Base-by-base conservation (phyloP, 352 stramenopile species). In the Phytophthora pini region DNA sequence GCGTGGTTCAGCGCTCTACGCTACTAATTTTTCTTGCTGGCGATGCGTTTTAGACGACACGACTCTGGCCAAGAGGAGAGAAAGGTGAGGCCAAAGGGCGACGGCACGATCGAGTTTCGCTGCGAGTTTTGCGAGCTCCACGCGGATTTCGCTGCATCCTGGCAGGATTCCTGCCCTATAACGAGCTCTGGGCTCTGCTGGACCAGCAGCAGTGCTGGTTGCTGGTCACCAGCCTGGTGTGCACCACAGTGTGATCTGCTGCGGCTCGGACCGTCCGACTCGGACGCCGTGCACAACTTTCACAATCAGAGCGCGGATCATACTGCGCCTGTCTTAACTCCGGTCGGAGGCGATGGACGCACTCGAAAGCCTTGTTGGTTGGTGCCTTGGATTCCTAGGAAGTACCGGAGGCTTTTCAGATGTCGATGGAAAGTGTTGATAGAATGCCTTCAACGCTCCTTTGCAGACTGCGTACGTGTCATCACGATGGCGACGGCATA, bases 231-330 rank as follows among this genome's bases (percentile, higher is more conserved):
- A 20, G 17, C 17, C 0, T 20, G 17, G 17, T 20, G 31, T 56
- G 29, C 29, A 34, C 29, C 29, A 34, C 29, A 45, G 20, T 34
- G 29, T 39, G 53, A 61, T 61, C 53, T 61, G 53, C 27, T 50
- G 27, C 29, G 12, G 12, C 36, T 11, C 11, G 15, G 12, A 26
- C 38, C 17, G 17, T 20, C 17, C 17, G 17, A 20, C 17, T 20
- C 17, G 17, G 17, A 20, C 17, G 27, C 27, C 36, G 50, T 27
- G 40, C 52, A 43, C 17, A 56, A 20, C 32, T 15, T 27, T 36
- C 36, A 34, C 50, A 31, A 50, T 50, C 44, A 36, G 17, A 50
- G 44, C 44, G 26, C 24, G 50, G 5, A 39, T 56, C 32, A 31
- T 45, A 31, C 31, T 43, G 32, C 11, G 34, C 22, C 43, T 49